These are phyloP conservation scores for Cryphonectria japonica DNA, from an alignment of 2,329 filamentous ascomycete genomes.

Conservation along the genomic window DNA sequence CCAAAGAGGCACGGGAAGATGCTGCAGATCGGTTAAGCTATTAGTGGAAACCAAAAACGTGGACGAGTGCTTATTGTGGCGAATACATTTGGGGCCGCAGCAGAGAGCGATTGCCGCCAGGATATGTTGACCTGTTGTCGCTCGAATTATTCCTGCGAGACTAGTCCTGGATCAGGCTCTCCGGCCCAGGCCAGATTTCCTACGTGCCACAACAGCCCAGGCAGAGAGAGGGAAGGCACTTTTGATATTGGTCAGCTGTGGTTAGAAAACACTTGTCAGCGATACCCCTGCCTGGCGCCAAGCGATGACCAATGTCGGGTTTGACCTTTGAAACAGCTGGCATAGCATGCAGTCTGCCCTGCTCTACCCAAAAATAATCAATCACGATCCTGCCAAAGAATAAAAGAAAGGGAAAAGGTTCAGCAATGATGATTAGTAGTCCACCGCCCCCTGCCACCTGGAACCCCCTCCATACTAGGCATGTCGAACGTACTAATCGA, in stretches of 20 bases:
- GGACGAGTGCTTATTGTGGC: slow-evolving; percentile 5
- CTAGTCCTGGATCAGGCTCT: background rate
- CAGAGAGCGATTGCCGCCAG: background rate
- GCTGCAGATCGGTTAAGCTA: background rate
- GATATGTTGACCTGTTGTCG: background rate
- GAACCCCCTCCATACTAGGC: background rate
- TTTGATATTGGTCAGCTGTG: slow-evolving; percentile 19
- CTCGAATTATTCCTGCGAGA: background rate
- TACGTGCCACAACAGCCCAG: background rate
- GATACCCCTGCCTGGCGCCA: slow-evolving; percentile 20
- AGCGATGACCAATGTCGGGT: slow-evolving; percentile 25
- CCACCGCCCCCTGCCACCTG: background rate
- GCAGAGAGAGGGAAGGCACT: background rate
- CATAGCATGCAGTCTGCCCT: slow-evolving; percentile 14
- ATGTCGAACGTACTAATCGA: background rate
- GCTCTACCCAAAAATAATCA: slow-evolving; percentile 21
- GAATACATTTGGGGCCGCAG: background rate
- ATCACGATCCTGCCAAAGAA: background rate
- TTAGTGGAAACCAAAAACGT: background rate
- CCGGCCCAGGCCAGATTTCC: background rate
- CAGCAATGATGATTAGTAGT: background rate
- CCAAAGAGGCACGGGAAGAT: background rate
- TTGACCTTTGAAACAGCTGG: slow-evolving; percentile 28
- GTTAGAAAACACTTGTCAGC: slow-evolving; percentile 18
- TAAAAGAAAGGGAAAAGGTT: background rate